These are phyloP conservation scores for Chaetomiaceae sp. DNA, from an alignment of 2,329 filamentous ascomycete species.

Conservation along the genomic window DNA sequence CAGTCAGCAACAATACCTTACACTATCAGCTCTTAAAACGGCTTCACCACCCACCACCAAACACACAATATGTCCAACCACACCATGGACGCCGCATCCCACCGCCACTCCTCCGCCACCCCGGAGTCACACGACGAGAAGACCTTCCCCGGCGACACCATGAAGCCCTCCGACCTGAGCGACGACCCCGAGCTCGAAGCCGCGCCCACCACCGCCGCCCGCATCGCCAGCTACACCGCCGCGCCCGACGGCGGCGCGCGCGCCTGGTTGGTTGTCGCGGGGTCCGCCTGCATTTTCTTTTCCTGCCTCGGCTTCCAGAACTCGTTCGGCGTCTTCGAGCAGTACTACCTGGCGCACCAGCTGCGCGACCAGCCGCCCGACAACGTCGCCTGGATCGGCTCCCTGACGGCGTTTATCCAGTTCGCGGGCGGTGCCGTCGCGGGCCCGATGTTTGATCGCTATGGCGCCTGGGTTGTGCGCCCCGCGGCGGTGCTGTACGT, in stretches of 20 bases:
- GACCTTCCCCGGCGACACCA: too few relatives aligned
- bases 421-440: constrained; percentile 31
- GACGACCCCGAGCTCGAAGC: neutral
- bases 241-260: constrained; percentile 20
- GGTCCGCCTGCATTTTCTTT: constrained; percentile 33
- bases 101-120: too few relatives aligned
- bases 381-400: constrained; percentile 39
- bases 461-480: constrained; percentile 30
- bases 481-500: constrained; percentile 31
- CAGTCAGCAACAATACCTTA: too few relatives aligned
- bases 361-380: constrained; percentile 28
- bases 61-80: too few relatives aligned
- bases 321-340: constrained; percentile 39
- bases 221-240: neutral
- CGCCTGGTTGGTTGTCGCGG: constrained; percentile 36
- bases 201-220: neutral
- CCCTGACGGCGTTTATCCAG: constrained; percentile 31
- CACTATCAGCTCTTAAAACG: too few relatives aligned
- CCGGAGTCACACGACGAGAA: too few relatives aligned
- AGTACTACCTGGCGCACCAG: constrained; percentile 36
- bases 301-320: constrained; percentile 37
- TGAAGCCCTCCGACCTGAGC: too few relatives aligned
- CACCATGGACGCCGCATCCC: too few relatives aligned
- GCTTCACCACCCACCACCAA: too few relatives aligned
- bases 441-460: constrained; percentile 38